Conservation (phyloP, 306 rosid genomes). For the Cucurbita argyrosperma region DNA sequence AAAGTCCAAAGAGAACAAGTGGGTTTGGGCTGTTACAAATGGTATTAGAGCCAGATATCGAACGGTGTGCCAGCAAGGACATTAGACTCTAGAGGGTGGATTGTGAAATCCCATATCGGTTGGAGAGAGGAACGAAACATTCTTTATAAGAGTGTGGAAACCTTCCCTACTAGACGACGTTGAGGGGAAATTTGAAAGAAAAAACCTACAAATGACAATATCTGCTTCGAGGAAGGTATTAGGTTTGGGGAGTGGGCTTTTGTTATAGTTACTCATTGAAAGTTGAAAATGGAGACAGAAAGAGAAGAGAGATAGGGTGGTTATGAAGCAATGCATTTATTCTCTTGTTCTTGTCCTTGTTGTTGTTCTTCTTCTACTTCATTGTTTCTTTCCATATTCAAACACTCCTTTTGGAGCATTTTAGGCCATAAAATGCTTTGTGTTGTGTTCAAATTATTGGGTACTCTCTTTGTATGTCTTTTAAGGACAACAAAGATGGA, state of each 20-base stretch:
- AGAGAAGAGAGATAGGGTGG: conserved; percentile 33
- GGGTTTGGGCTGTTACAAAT: no score
- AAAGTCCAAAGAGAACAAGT: no score
- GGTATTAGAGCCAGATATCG: no score
- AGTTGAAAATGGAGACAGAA: conserved; percentile 25
- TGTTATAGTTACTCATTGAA: conserved; percentile 14
- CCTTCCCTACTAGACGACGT: no score
- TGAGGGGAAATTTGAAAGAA: no score
- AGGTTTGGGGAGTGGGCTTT: conserved; percentile 5
- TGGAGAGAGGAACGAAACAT: no score
- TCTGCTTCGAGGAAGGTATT: background rate
- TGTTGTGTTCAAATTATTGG: conserved; percentile 54
- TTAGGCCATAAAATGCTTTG: conserved; percentile 35
- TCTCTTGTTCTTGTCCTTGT: conserved; percentile 13
- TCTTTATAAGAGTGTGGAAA: no score
- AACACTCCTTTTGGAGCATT: conserved; percentile 72
- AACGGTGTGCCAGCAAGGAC: no score
- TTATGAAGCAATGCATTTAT: conserved; percentile 41
- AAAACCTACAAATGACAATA: background rate
- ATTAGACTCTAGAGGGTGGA: no score
- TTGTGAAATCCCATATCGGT: no score
- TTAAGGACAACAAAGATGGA: conserved; percentile 86
- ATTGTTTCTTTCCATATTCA: conserved; percentile 33
- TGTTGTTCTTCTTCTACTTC: background rate
- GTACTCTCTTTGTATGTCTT: conserved; percentile 75